Evolutionary conservation across 2,329 filamentous ascomycete genomes (phyloP), one percentile per base, ranked within the genome.

Genomic region (Fusarium vanettenii): DNA sequence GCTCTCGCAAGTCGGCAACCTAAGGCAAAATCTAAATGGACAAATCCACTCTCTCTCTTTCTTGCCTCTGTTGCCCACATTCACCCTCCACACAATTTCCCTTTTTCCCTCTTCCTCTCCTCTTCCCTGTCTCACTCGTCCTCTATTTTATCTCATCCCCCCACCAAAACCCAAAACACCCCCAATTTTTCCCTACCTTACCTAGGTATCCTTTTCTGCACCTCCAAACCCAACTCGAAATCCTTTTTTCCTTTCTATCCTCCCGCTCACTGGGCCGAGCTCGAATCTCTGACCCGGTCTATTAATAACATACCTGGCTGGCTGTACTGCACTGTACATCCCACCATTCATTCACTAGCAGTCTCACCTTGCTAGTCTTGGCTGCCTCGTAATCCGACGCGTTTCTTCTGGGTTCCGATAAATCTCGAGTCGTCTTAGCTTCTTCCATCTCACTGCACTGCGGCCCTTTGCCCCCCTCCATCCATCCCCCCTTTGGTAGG

Each of bases 401-500:
- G 45, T 48, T 48, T 48, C 22, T 48, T 48, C 45, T 48, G 45
- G 45, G 45, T 48, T 48, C 45, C 45, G 45, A 48, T 48, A 48
- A 48, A 48, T 48, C 45, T 48, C 29, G 29, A 31, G 29, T 31
- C 45, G 45, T 48, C 45, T 48, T 48, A 48, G 45, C 45, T 48
- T 48, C 45, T 48, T 13, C 20, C 41, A 45, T 22, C 22, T 48
- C 45, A 27, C 45, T 48, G 41, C 41, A 31, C 29, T 25, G 45
- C 22, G 7, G 41, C 41, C 41, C n/a, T 43, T 14, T 43, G 39
- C 39, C 39, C n/a, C n/a, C 41, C 41, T 56, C 64, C 55, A 63
- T 67, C 70, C 69, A 69, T 71, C 35, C 67, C 70, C 61, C 67
- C 69, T 61, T 70, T 64, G 66, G 71, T 71, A 31, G 57, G 31